Evolutionary conservation across 495 filamentous ascomycete species (phyloP).

Genomic region (Tuber umbilicatum): DNA sequence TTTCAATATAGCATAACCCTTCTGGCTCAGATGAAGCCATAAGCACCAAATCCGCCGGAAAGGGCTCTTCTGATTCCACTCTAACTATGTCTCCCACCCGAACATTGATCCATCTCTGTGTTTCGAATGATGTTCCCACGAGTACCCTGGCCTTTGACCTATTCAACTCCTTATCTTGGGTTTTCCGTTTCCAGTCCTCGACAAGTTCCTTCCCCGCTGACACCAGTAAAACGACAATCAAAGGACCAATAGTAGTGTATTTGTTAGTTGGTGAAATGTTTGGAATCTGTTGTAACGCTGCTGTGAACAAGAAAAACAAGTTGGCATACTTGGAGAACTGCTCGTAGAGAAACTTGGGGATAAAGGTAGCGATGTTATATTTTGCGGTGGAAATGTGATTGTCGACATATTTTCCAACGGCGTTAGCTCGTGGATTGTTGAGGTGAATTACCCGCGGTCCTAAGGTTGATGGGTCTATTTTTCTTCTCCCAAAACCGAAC

Average conservation of each 20-base stretch:
- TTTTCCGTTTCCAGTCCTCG: slow-evolving; percentile 86
- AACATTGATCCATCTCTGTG: slow-evolving; percentile 88
- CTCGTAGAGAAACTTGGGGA: slow-evolving; percentile 96
- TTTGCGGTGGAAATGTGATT: slow-evolving; percentile 98
- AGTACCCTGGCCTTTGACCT: slow-evolving; percentile 78
- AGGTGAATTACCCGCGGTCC: slow-evolving; percentile 91
- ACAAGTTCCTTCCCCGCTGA: slow-evolving; percentile 92
- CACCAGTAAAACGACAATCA: slow-evolving; percentile 80
- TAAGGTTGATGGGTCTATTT: slow-evolving; percentile 78
- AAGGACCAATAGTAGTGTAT: slow-evolving; percentile 92
- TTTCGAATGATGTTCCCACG: slow-evolving; percentile 74
- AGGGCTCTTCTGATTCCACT: slow-evolving; percentile 92
- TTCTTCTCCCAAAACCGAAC: slow-evolving; percentile 84
- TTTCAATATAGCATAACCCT: slow-evolving; percentile 98
- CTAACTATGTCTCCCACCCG: slow-evolving; percentile 89
- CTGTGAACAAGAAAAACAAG: slow-evolving; percentile 98
- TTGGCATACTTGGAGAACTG: slow-evolving; percentile 99
- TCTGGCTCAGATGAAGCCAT: slow-evolving; percentile 95
- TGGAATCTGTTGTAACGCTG: slow-evolving; percentile 90
- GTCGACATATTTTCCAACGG: slow-evolving; percentile 78
- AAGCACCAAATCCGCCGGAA: slow-evolving; percentile 88
- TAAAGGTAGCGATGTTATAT: slow-evolving; percentile 91
- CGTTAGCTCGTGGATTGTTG: slow-evolving; percentile 94
- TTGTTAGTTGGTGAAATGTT: slow-evolving; percentile 87
- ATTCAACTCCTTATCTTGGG: slow-evolving; percentile 81